Percentiles rank a stretch among this genome's conserved stretches.
Conservation (phyloP, 2,329 filamentous ascomycete species). For the Pezicula rhizophila region DNA sequence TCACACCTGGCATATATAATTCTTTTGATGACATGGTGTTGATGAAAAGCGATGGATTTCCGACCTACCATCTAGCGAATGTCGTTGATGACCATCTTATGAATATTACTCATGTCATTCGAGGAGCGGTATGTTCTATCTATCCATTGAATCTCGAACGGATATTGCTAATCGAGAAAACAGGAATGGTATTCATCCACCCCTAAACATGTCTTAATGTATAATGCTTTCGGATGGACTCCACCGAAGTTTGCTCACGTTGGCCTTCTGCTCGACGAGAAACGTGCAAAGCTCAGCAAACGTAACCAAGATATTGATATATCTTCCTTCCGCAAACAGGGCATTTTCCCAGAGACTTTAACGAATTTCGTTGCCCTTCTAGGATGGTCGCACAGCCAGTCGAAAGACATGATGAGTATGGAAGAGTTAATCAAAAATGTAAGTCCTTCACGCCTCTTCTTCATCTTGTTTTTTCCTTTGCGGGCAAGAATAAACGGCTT, state of each 20-base stretch:
- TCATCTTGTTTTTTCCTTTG: not conserved
- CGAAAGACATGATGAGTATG: constrained; percentile 66
- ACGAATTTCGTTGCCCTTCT: constrained; percentile 80
- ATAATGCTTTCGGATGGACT: constrained; percentile 70
- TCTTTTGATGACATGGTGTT: constrained; percentile 77
- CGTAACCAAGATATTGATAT: constrained; percentile 63
- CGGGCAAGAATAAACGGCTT: not conserved
- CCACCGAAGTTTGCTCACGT: constrained; percentile 75
- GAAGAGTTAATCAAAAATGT: constrained; percentile 65
- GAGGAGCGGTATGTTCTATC: constrained; percentile 59
- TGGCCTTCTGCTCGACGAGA: constrained; percentile 62
- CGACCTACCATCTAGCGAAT: constrained; percentile 96
- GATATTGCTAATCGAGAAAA: constrained; percentile 1
- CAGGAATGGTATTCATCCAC: constrained; percentile 96
- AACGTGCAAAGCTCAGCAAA: constrained; percentile 81
- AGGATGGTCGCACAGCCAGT: constrained; percentile 69
- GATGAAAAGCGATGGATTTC: constrained; percentile 84
- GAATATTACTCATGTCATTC: constrained; percentile 92
- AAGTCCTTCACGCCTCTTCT: constrained; percentile 21
- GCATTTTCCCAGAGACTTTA: constrained; percentile 58
- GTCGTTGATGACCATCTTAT: constrained; percentile 95
- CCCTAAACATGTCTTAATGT: constrained; percentile 69
- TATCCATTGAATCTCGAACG: not conserved
- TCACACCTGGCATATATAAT: constrained; percentile 11
- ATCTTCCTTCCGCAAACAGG: constrained; percentile 46